phyloP scores from a whole-genome alignment of 2,329 filamentous ascomycete species.

The Seiridium unicorne region DNA sequence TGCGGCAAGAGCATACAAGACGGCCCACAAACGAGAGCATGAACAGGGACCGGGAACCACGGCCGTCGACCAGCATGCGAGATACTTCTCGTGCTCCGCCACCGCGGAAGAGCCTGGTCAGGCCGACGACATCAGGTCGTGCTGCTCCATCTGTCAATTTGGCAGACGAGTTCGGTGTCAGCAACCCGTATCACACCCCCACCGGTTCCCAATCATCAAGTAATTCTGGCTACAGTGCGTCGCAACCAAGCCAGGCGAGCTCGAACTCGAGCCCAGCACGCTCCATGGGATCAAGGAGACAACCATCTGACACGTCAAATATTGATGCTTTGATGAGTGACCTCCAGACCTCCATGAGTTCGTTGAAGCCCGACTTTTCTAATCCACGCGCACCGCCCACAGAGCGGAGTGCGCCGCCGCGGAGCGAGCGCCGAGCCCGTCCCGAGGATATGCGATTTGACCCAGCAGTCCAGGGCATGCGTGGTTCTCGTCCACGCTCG shows the following conservation, averaged over 20 bases:
- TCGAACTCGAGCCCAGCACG: slow-evolving; percentile 59
- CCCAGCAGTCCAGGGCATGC: slow-evolving; percentile 22
- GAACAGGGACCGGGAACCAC: slow-evolving; percentile 27
- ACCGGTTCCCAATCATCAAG: slow-evolving; percentile 66
- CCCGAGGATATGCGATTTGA: slow-evolving; percentile 26
- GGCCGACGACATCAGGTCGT: slow-evolving; percentile 36
- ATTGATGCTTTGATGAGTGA: slow-evolving; percentile 52
- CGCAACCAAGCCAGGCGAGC: slow-evolving; percentile 54
- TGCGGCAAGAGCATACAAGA: slow-evolving; percentile 36
- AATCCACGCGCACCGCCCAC: slow-evolving; percentile 15
- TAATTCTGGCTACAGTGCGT: slow-evolving; percentile 54
- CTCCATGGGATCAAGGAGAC: slow-evolving; percentile 34
- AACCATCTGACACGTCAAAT: slow-evolving; percentile 41
- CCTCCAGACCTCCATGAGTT: slow-evolving; percentile 49
- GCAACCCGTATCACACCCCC: slow-evolving; percentile 63
- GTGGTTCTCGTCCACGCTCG: slow-evolving; percentile 4
- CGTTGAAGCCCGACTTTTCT: slow-evolving; percentile 29
- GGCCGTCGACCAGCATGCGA: slow-evolving; percentile 41
- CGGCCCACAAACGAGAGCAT: slow-evolving; percentile 22
- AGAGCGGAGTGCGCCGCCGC: slow-evolving; percentile 1
- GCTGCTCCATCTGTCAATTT: slow-evolving; percentile 49
- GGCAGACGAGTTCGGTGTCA: slow-evolving; percentile 57
- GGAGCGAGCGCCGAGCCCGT: slow-evolving; percentile 9
- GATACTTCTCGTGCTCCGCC: slow-evolving; percentile 53
- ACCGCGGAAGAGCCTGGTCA: slow-evolving; percentile 48